Conservation (phyloP, 2,329 filamentous ascomycete species). For the Cyphellophora europaea region DNA sequence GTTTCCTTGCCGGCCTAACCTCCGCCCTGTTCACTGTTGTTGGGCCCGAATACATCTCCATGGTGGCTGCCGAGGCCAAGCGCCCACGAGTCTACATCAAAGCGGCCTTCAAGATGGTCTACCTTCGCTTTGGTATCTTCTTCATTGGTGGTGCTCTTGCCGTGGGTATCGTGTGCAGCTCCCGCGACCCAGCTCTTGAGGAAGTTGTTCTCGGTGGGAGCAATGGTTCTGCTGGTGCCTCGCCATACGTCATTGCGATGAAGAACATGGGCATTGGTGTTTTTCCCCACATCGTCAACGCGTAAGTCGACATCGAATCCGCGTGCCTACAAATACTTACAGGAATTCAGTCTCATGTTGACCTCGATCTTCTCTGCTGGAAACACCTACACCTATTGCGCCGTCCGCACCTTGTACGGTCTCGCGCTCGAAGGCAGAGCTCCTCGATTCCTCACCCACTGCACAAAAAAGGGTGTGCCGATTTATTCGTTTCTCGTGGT, state of each 20-base stretch:
- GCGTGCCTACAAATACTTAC: no score
- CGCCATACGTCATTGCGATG: slow-evolving; percentile 49
- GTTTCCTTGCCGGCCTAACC: slow-evolving; percentile 39
- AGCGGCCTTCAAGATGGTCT: slow-evolving; percentile 33
- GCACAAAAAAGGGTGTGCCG: slow-evolving; percentile 50
- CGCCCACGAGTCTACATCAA: slow-evolving; percentile 32
- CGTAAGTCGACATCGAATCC: no score
- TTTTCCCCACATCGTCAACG: slow-evolving; percentile 65
- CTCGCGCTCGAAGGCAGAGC: slow-evolving; percentile 41
- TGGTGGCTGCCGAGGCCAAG: slow-evolving; percentile 39
- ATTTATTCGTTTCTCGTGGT: slow-evolving; percentile 60
- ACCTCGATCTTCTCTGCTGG: slow-evolving; percentile 62
- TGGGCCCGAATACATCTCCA: slow-evolving; percentile 40
- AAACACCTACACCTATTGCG: slow-evolving; percentile 55
- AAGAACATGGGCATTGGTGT: slow-evolving; percentile 44
- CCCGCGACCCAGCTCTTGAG: slow-evolving; percentile 48
- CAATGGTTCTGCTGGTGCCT: slow-evolving; percentile 30
- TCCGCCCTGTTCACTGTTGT: slow-evolving; percentile 42
- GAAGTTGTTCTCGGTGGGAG: slow-evolving; percentile 28
- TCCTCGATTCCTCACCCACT: slow-evolving; percentile 47
- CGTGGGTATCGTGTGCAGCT: slow-evolving; percentile 67
- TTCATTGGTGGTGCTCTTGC: slow-evolving; percentile 69
- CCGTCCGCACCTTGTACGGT: slow-evolving; percentile 42
- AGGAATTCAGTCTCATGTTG: slow-evolving; percentile 56
- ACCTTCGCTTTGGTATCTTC: slow-evolving; percentile 59